These are phyloP conservation scores for Lasiodiplodia hormozganensis DNA, from an alignment of 2,329 filamentous ascomycete species.

Conservation along the genomic window DNA sequence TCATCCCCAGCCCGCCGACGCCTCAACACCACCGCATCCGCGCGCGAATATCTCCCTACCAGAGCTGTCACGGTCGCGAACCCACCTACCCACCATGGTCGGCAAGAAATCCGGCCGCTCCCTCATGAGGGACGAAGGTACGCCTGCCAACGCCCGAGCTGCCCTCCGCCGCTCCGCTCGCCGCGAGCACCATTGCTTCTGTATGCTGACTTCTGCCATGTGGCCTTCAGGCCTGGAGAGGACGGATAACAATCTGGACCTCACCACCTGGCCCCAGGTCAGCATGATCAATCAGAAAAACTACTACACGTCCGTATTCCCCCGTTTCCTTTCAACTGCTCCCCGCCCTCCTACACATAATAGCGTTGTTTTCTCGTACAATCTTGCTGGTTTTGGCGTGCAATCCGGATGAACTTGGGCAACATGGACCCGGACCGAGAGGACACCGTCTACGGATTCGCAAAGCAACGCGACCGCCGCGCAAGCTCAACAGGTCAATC, in stretches of 20 bases:
- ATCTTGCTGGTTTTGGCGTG: background rate
- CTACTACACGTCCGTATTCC: slow-evolving; percentile 82
- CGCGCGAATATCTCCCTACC: background rate
- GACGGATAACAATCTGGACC: slow-evolving; percentile 98
- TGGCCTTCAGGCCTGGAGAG: slow-evolving; percentile 77
- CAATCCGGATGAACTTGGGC: background rate
- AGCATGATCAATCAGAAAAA: slow-evolving; percentile 99
- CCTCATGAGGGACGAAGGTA: slow-evolving; percentile 66
- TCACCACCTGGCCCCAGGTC: slow-evolving; percentile 91
- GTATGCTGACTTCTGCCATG: slow-evolving; percentile 7
- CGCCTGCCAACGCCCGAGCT: slow-evolving; percentile 28
- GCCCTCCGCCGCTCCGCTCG: background rate
- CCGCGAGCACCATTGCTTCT: background rate
- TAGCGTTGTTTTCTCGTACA: background rate
- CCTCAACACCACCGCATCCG: background rate
- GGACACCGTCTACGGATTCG: background rate
- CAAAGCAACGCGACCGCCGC: background rate
- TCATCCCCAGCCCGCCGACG: background rate
- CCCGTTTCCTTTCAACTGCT: background rate
- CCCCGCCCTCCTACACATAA: background rate
- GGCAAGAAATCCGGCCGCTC: slow-evolving; percentile 71
- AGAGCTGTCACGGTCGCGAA: background rate
- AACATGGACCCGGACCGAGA: background rate
- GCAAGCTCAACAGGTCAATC: background rate
- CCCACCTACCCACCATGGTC: slow-evolving; percentile 56